Evolutionary conservation across 768 basidiomycete genomes (phyloP).

Genomic region (Coprinopsis cinerea): DNA sequence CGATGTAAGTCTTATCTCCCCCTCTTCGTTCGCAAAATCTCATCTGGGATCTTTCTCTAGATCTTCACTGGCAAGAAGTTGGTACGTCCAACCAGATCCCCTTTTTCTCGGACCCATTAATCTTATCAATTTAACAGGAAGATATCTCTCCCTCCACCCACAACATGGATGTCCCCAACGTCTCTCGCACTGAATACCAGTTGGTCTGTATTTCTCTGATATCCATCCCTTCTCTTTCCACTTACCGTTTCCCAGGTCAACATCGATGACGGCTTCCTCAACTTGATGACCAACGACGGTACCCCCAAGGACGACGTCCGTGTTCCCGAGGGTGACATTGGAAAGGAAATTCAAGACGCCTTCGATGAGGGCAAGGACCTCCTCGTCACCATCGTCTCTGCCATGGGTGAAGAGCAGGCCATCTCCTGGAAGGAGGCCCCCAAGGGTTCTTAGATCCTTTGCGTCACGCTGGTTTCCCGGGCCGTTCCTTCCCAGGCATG

Average conservation of each 20-base stretch:
- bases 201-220: constrained; percentile 43
- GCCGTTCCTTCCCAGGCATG: constrained; percentile 74
- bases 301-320: constrained; percentile 88
- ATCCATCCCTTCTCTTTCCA: constrained; percentile 9
- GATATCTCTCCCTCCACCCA: constrained; percentile 96
- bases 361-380: constrained; percentile 90
- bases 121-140: constrained; percentile 46
- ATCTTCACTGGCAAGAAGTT: constrained; percentile 99
- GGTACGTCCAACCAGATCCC: constrained; percentile 39
- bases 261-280: constrained; percentile 93
- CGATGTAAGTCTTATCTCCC: constrained; percentile 60
- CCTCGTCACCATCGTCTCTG: constrained; percentile 76
- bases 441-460: constrained; percentile 38
- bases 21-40: constrained; percentile 2
- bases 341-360: constrained; percentile 55
- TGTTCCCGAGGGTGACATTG: constrained; percentile 82
- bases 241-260: constrained; percentile 54
- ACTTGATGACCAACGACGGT: constrained; percentile 84
- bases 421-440: constrained; percentile 90
- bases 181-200: constrained; percentile 82
- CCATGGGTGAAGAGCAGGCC: constrained; percentile 93
- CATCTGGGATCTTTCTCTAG: constrained; percentile 33
- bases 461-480: constrained; percentile 54
- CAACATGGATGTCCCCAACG: constrained; percentile 99
- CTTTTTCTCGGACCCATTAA: background rate